Percentiles rank a stretch among this genome's conserved stretches.
Conservation (phyloP, 2,329 filamentous ascomycete genomes). For the Gaeumannomyces sp. region DNA sequence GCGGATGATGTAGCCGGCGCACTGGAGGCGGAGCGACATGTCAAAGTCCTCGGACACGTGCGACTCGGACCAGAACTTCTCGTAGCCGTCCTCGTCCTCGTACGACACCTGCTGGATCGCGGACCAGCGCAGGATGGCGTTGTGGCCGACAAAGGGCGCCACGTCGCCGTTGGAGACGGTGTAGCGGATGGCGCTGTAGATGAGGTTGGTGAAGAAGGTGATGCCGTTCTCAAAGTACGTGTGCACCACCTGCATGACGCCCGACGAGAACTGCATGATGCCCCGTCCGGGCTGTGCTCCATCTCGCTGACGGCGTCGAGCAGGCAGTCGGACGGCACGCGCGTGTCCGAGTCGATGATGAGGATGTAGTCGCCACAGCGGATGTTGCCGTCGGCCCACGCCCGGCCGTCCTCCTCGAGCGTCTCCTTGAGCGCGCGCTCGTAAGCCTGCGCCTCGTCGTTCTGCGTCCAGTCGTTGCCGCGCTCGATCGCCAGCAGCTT, state of each 20-base stretch:
- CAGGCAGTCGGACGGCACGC: slow-evolving; percentile 70
- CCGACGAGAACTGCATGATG: slow-evolving; percentile 71
- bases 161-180: slow-evolving; percentile 73
- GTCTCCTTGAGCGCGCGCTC: slow-evolving; percentile 58
- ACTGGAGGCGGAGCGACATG: slow-evolving; percentile 72
- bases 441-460: slow-evolving; percentile 62
- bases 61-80: slow-evolving; percentile 77
- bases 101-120: slow-evolving; percentile 70
- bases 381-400: slow-evolving; percentile 80
- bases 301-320: slow-evolving; percentile 76
- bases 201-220: slow-evolving; percentile 66
- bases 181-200: slow-evolving; percentile 71
- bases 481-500: slow-evolving; percentile 54
- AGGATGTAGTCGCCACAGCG: slow-evolving; percentile 79
- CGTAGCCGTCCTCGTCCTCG: slow-evolving; percentile 61
- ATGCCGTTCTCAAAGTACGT: slow-evolving; percentile 68
- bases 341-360: slow-evolving; percentile 73
- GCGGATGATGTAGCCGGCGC: slow-evolving; percentile 65
- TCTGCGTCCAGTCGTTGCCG: slow-evolving; percentile 57
- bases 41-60: slow-evolving; percentile 80
- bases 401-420: slow-evolving; percentile 60
- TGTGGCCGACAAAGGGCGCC: slow-evolving; percentile 76
- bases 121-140: slow-evolving; percentile 69
- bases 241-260: slow-evolving; percentile 72
- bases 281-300: slow-evolving; percentile 71